Evolutionary conservation across 805 yeast species (phyloP).

Genomic region (Tetrapisispora iriomotensis): DNA sequence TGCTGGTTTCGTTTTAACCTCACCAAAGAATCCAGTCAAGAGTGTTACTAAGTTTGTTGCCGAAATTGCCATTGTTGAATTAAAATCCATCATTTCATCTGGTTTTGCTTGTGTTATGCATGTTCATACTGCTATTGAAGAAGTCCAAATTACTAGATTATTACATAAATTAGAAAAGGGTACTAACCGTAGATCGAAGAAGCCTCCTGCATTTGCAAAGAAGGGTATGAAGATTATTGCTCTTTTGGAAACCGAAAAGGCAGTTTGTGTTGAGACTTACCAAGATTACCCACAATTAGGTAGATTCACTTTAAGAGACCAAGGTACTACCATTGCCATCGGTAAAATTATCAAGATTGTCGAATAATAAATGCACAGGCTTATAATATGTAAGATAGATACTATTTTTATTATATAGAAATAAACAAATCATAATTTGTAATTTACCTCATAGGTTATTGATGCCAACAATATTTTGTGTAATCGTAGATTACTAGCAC

Average conservation of each 20-base stretch:
- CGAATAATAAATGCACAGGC: slow-evolving; percentile 26
- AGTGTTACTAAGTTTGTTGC: slow-evolving; percentile 90
- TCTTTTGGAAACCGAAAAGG: slow-evolving; percentile 70
- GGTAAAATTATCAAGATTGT: slow-evolving; percentile 92
- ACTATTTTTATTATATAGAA: background rate
- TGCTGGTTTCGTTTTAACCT: slow-evolving; percentile 84
- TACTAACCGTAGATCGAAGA: slow-evolving; percentile 91
- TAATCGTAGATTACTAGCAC: background rate
- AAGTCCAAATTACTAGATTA: slow-evolving; percentile 70
- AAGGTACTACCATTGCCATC: slow-evolving; percentile 95
- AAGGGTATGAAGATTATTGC: slow-evolving; percentile 98
- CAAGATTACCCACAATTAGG: slow-evolving; percentile 92
- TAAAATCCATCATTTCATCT: slow-evolving; percentile 85
- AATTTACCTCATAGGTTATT: no score
- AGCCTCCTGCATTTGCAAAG: slow-evolving; percentile 96
- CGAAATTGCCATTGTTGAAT: slow-evolving; percentile 92
- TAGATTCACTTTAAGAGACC: slow-evolving; percentile 96
- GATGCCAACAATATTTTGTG: slow-evolving; percentile 7
- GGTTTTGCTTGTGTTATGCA: slow-evolving; percentile 99
- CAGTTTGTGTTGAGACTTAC: slow-evolving; percentile 90
- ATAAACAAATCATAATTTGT: background rate
- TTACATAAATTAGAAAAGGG: slow-evolving; percentile 94
- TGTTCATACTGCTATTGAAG: slow-evolving; percentile 96
- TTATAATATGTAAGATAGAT: slow-evolving; percentile 6
- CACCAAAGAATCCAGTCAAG: slow-evolving; percentile 78